Evolutionary conservation across 345 rosid species (phyloP), one percentile per base, ranked within the genome.

Genomic region (Ricinus communis): DNA sequence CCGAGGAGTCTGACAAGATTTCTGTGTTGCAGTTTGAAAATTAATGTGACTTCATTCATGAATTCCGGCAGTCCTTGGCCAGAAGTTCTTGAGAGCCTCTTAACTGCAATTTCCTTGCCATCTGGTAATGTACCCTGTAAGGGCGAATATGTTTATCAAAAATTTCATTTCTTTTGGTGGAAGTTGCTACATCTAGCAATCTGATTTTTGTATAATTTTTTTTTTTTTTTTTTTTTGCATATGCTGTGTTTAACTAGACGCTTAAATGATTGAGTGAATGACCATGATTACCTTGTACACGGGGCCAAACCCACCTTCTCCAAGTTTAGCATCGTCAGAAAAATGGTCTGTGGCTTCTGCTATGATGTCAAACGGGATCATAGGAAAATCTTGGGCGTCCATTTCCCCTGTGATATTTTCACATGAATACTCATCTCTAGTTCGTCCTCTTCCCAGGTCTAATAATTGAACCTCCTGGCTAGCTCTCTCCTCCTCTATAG

Each of bases 271-370:
- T 21, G 30, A 27, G 13, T 31, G 6, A 0, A 16, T 50, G 28
- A 19, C 6, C 52, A 30, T 12, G 7, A 28, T n/a, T 75, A 78
- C 85, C 85, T 82, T 82, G 72, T 77, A 85, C 8, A 82, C 84
- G 1, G 85, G 71, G n/a, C 85, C 85, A 33, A 82, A 85, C 14
- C 88, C 84, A 0, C 88, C 88, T 78, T 82, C 82, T 51, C 84
- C 85, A 8, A 85, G 85, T 64, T 82, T 82, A 58, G 77, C 73
- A 52, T 73, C 81, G 18, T 59, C 22, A 28, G 70, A 57, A 38
- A 82, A 80, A 27, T 76, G 21, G 0, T 69, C n/a, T 11, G 86
- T 80, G 11, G 88, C 84, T 21, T 71, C 47, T 0, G 43, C 18
- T n/a, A 75, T n/a, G 0, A 59, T 19, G 28, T 58, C 69, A 15